Evolutionary conservation across 148 eudicot genomes (phyloP).

Genomic region (Rhododendron ferrugineum): DNA sequence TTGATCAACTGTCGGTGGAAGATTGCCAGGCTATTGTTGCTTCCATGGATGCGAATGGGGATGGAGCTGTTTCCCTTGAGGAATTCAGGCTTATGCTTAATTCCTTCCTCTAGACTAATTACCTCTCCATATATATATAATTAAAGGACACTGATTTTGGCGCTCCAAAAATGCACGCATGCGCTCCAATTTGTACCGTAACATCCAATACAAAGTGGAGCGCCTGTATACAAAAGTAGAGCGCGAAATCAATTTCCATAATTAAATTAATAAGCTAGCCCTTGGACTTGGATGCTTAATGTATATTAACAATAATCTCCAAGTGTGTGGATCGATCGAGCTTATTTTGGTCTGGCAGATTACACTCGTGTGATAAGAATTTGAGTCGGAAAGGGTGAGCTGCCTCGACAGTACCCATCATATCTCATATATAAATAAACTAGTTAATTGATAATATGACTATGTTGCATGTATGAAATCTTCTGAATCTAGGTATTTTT

Average conservation of each 20-base stretch:
- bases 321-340: background rate
- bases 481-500: background rate
- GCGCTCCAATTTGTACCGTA: too few relatives aligned
- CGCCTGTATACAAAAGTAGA: too few relatives aligned
- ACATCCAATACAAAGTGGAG: too few relatives aligned
- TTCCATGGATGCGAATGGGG: constrained; percentile 40
- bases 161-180: too few relatives aligned
- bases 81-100: constrained; percentile 34
- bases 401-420: background rate
- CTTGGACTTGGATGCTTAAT: background rate
- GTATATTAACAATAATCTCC: background rate
- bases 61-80: constrained; percentile 33
- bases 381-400: background rate
- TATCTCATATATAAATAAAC: background rate
- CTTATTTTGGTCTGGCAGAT: background rate
- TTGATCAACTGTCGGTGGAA: constrained; percentile 17
- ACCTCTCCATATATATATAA: background rate
- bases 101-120: constrained; percentile 18
- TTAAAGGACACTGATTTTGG: too few relatives aligned
- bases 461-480: background rate
- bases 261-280: background rate
- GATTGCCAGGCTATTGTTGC: constrained; percentile 30
- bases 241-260: too few relatives aligned
- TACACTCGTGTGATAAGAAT: background rate
- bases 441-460: background rate